Conservation (phyloP, 257 asterid genomes). For the Solanum virginianum region DNA sequence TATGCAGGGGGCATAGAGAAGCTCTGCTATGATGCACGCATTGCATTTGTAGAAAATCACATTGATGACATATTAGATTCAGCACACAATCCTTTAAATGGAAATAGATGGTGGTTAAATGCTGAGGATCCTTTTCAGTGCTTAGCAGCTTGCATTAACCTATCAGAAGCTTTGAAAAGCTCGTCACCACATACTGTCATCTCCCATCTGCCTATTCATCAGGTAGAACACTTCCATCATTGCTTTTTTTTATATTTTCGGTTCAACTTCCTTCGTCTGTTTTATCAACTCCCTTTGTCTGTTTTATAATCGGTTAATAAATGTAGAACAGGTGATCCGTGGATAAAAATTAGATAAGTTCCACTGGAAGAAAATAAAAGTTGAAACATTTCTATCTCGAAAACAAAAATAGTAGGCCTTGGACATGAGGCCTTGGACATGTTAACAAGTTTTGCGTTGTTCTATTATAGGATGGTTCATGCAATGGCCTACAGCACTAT, state of each 20-base stretch:
- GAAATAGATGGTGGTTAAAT: conserved; percentile 85
- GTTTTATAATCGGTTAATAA: background rate
- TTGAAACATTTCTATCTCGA: background rate
- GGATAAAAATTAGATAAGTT: background rate
- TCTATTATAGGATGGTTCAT: conserved; percentile 79
- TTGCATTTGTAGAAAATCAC: conserved; percentile 74
- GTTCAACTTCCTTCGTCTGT: background rate
- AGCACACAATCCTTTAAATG: conserved; percentile 66
- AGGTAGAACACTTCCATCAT: conserved; percentile 22
- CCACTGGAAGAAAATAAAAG: background rate
- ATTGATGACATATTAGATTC: conserved; percentile 71
- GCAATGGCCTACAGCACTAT: conserved; percentile 97
- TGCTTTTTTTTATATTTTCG: background rate
- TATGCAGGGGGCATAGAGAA: conserved; percentile 84
- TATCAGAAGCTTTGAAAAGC: conserved; percentile 79
- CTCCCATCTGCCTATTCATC: conserved; percentile 91
- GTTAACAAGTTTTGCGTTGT: background rate
- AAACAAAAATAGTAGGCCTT: background rate
- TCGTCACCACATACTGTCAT: conserved; percentile 69
- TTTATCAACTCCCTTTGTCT: background rate
- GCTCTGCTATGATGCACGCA: conserved; percentile 74
- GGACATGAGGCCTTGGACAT: background rate
- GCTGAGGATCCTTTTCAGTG: conserved; percentile 98
- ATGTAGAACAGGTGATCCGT: background rate
- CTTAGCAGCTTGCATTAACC: conserved; percentile 82